Percentiles rank a stretch among this genome's conserved stretches.
Conservation (phyloP, 306 rosid species). For the Mucuna pruriens region DNA sequence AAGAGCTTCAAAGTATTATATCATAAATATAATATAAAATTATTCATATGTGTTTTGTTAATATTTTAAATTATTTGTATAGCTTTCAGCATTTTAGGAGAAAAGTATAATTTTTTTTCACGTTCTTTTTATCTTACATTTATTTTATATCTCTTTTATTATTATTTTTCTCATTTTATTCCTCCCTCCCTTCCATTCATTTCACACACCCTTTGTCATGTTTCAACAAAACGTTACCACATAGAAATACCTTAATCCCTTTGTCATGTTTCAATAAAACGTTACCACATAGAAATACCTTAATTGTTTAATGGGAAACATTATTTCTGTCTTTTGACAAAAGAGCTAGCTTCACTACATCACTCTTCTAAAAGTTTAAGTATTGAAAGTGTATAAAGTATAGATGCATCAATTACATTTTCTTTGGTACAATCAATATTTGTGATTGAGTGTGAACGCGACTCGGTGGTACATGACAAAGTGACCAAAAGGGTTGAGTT, state of each 20-base stretch:
- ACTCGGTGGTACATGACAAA: background rate
- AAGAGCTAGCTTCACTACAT: background rate
- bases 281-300: background rate
- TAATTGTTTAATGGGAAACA: background rate
- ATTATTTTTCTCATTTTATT: background rate
- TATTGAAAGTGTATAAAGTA: background rate
- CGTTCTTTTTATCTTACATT: too few relatives aligned
- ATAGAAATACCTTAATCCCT: background rate
- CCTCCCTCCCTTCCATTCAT: background rate
- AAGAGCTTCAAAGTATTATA: background rate
- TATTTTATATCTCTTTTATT: background rate
- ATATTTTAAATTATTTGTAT: background rate
- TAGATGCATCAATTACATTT: background rate
- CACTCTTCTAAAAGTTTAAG: background rate
- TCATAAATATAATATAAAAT: background rate
- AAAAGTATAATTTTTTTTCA: too few relatives aligned
- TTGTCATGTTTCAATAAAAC: background rate
- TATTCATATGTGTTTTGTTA: background rate
- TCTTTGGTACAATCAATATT: too few relatives aligned
- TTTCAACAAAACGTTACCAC: background rate
- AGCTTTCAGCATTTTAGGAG: background rate
- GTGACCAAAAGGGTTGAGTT: slow-evolving; percentile 16
- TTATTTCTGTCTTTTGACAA: background rate
- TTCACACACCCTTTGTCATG: background rate
- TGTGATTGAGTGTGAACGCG: slow-evolving; percentile 35